phyloP scores from a whole-genome alignment of 2,329 filamentous ascomycete genomes.

The Phyllosticta ampelicida region DNA sequence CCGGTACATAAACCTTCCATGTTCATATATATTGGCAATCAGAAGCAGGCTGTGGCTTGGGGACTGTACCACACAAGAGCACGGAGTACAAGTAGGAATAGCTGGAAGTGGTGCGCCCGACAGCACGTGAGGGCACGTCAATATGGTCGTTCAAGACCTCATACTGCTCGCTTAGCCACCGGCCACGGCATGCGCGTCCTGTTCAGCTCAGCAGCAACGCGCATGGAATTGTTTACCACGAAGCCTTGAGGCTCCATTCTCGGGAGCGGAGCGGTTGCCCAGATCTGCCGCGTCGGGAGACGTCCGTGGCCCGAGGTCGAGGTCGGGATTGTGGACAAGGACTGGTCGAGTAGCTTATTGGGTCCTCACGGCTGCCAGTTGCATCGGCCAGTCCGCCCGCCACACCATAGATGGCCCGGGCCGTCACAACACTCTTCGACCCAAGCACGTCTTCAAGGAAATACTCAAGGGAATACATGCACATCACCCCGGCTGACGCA shows the following conservation, averaged over 20 bases:
- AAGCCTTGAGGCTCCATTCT: neutral
- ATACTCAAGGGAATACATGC: neutral
- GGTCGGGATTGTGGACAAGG: neutral
- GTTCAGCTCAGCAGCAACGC: neutral
- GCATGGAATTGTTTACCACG: neutral
- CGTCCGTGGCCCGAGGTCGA: neutral
- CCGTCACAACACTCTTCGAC: neutral
- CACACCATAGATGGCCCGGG: neutral
- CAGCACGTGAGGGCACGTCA: neutral
- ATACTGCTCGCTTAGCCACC: neutral
- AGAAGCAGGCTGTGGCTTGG: too few species aligned
- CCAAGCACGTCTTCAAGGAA: neutral
- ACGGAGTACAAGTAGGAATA: neutral
- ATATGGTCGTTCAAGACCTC: neutral
- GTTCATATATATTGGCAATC: neutral
- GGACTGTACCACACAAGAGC: too few species aligned
- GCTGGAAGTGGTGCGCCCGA: neutral
- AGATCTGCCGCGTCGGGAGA: neutral
- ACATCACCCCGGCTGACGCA: constrained; percentile 4
- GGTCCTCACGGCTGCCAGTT: neutral
- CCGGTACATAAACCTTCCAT: too few species aligned
- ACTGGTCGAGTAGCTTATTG: neutral
- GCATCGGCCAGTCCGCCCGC: neutral
- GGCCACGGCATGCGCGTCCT: neutral
- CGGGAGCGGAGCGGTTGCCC: neutral